These are phyloP conservation scores for Triticum urartu DNA, from an alignment of 176 grass and related monocot species.

Conservation along the genomic window DNA sequence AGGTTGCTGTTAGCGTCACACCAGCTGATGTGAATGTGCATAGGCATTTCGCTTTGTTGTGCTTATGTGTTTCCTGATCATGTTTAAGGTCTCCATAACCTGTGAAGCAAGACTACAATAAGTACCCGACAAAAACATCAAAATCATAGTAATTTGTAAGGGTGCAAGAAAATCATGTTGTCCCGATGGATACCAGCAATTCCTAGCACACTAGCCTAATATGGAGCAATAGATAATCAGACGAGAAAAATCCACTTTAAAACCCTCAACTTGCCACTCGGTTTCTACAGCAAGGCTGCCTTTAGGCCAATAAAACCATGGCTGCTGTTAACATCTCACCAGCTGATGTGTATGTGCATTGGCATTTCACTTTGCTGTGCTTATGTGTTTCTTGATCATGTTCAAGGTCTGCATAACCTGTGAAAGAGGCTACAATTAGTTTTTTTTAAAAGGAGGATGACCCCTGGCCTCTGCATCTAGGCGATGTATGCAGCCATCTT, in stretches of 20 bases:
- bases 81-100: conserved; percentile 61
- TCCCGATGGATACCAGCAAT: not conserved
- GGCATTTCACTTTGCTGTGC: conserved; percentile 36
- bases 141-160: not conserved
- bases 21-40: not conserved
- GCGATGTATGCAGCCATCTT: too few species aligned
- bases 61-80: conserved; percentile 60
- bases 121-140: not conserved
- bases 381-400: conserved; percentile 61
- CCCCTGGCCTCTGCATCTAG: too few species aligned
- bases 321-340: not conserved
- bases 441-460: too few species aligned
- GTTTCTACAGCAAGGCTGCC: not conserved
- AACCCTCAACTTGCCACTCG: too few species aligned
- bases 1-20: not conserved
- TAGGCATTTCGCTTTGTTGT: conserved; percentile 33
- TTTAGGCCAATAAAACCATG: not conserved
- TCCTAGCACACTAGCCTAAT: not conserved
- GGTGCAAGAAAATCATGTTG: not conserved
- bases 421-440: not conserved
- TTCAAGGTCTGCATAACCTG: conserved; percentile 63
- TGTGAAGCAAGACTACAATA: conserved; percentile 13
- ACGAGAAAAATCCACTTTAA: too few species aligned
- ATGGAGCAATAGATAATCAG: not conserved
- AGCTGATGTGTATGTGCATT: not conserved